phyloP scores from a whole-genome alignment of 495 filamentous ascomycete genomes.

The Chaetomidium leptoderma region DNA sequence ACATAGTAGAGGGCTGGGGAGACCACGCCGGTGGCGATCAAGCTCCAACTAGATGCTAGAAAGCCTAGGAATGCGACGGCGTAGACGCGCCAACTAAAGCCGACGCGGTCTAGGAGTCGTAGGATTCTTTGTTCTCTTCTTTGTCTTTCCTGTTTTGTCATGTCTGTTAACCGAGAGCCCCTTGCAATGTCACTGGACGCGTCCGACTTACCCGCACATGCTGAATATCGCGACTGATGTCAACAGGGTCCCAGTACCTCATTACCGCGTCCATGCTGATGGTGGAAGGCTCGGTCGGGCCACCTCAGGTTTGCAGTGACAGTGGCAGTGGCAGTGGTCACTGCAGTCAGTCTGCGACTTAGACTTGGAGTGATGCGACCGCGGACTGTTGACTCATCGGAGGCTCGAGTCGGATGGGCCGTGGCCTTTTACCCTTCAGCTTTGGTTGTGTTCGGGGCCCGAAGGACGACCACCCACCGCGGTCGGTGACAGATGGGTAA shows the following conservation, averaged over 20 bases:
- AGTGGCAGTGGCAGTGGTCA: not conserved
- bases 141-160: not conserved
- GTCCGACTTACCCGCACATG: not conserved
- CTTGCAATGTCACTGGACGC: not conserved
- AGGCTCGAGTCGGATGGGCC: not conserved
- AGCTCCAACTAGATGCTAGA: not conserved
- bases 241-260: not conserved
- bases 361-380: too few relatives aligned
- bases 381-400: not conserved
- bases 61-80: not conserved
- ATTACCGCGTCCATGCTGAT: not conserved
- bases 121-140: not conserved
- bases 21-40: not conserved
- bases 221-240: not conserved
- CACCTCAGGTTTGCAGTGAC: not conserved
- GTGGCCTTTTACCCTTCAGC: not conserved
- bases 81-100: conserved; percentile 1
- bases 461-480: too few relatives aligned
- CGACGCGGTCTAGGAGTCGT: not conserved
- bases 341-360: too few relatives aligned
- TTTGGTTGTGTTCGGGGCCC: too few relatives aligned
- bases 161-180: not conserved
- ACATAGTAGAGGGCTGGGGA: not conserved
- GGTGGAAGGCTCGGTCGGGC: not conserved
- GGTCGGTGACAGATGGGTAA: too few relatives aligned